Percentiles rank a stretch among this genome's conserved stretches.
Conservation (phyloP, 1,284 basidiomycete species). For the Leccinum subspadiceum region DNA sequence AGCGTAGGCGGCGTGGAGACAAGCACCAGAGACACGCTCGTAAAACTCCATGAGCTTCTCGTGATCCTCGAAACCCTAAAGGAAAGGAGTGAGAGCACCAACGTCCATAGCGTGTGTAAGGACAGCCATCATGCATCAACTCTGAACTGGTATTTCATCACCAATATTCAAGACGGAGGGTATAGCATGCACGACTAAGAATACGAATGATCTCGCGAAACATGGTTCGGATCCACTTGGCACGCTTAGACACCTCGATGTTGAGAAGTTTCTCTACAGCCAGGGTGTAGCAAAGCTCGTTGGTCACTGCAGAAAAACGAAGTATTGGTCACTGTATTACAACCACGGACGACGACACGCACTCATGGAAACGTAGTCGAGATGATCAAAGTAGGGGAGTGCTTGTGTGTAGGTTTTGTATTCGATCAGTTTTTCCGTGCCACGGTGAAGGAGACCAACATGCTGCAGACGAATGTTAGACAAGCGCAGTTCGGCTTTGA, state of each 20-base stretch:
- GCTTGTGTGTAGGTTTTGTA: constrained; percentile 99
- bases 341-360: constrained; percentile 29
- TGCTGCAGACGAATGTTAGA: constrained; percentile 53
- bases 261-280: constrained; percentile 99
- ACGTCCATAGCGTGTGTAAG: constrained; percentile 97
- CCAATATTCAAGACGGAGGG: background rate
- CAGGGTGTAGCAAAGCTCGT: constrained; percentile 94
- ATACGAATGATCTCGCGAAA: constrained; percentile 98
- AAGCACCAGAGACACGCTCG: constrained; percentile 97
- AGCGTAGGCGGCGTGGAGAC: constrained; percentile 96
- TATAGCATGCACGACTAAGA: constrained; percentile 74
- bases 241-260: constrained; percentile 97
- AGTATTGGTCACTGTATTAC: background rate
- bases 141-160: constrained; percentile 43
- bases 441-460: constrained; percentile 94
- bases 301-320: constrained; percentile 69
- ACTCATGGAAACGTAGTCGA: constrained; percentile 99
- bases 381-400: constrained; percentile 97
- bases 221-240: constrained; percentile 97
- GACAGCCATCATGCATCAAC: constrained; percentile 80
- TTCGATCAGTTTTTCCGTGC: constrained; percentile 98
- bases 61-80: constrained; percentile 99
- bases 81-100: constrained; percentile 96
- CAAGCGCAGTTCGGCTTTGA: background rate
- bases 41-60: constrained; percentile 99